Base-by-base conservation (phyloP, 805 yeast species). In the Zygosaccharomyces lentus region DNA sequence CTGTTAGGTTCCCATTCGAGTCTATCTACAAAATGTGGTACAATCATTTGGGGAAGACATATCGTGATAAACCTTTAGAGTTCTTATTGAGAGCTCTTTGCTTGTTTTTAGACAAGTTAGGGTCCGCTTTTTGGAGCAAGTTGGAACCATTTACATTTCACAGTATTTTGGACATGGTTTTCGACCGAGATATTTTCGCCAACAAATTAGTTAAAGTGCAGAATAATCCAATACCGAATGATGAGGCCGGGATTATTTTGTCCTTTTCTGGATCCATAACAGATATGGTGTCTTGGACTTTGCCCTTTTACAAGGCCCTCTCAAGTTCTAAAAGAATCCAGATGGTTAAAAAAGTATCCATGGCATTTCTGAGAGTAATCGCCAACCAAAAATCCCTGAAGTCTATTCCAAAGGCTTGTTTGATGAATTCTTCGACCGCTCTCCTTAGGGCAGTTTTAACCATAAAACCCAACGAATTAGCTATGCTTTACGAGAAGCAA, bases 271-370 rank as follows among this genome's bases (percentile, higher is more conserved):
- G 71, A 3, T 59, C 68, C 8, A 54, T 74, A 6, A 54, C 70
- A 4, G 81, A 79, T 56, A 51, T 80, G 46, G 56, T 77, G 2
- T 63, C 69, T n/a, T 84, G 90, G 90, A 73, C 79, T 29, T 58
- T 64, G 17, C 64, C 73, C 1, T 69, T 80, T 30, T 61, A 69
- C 38, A 61, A 64, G 12, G 65, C 81, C 2, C 60, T 82, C 29
- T 59, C 72, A 1, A 68, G 69, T 1, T 64, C 82, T 0, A 81
- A 79, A 48, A 68, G 68, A 41, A 77, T 77, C 30, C 78, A 77
- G 34, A 71, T 79, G 42, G 74, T 75, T 2, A 75, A 79, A 37
- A 75, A 75, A 42, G 61, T 79, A 4, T 75, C 81, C 9, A 68
- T 72, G 38, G 73, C 69, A 52, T 69, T 80, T 41, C 64, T 79